These are phyloP conservation scores for Fusarium redolens DNA, from an alignment of 2,329 filamentous ascomycete genomes.

Conservation along the genomic window DNA sequence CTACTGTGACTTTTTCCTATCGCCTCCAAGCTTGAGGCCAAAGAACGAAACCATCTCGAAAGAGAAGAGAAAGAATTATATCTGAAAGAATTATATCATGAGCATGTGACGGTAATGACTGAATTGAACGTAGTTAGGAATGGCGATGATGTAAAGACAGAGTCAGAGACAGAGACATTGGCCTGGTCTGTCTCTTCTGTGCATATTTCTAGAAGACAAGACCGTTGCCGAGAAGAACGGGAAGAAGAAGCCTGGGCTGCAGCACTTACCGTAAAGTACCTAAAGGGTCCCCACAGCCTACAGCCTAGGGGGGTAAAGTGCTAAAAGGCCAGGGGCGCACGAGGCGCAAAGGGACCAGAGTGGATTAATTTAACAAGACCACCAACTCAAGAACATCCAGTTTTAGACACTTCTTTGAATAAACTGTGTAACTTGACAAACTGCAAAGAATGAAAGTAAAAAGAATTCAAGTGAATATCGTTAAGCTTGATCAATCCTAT, in stretches of 20 bases:
- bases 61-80: neutral
- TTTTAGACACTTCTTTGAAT: slow-evolving; percentile 19
- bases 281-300: slow-evolving; percentile 18
- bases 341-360: slow-evolving; percentile 31
- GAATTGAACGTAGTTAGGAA: neutral
- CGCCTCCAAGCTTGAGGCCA: slow-evolving; percentile 65
- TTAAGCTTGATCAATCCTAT: neutral
- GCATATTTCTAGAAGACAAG: slow-evolving; percentile 34
- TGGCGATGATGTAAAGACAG: slow-evolving; percentile 15
- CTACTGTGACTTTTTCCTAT: slow-evolving; percentile 67
- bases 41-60: slow-evolving; percentile 68
- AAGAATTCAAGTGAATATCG: neutral
- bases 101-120: slow-evolving; percentile 16
- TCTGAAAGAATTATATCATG: slow-evolving; percentile 19
- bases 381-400: slow-evolving; percentile 4
- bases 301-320: slow-evolving; percentile 6
- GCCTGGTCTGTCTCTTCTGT: slow-evolving; percentile 9
- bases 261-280: slow-evolving; percentile 33
- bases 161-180: neutral
- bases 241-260: slow-evolving; percentile 4
- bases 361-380: slow-evolving; percentile 33
- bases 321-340: slow-evolving; percentile 13
- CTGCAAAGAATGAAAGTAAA: neutral
- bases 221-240: slow-evolving; percentile 25
- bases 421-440: neutral